Percentiles rank a stretch among this genome's conserved stretches.
These are phyloP conservation scores for Tolypocladium album DNA, from an alignment of 2,329 filamentous ascomycete genomes.

Conservation along the genomic window DNA sequence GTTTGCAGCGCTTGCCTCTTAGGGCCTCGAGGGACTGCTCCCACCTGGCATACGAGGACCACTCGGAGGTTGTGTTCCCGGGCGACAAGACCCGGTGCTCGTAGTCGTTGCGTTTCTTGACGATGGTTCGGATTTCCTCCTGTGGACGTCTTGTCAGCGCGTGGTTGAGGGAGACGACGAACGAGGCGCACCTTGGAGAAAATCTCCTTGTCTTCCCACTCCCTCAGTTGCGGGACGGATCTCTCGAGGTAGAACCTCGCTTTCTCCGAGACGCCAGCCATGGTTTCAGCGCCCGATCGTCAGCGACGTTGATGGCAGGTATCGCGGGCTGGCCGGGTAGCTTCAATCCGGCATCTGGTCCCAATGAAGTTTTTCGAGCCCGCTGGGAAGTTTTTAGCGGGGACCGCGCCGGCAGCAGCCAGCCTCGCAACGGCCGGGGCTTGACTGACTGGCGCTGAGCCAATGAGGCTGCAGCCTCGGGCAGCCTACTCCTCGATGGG, in stretches of 20 bases:
- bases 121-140: conserved; percentile 84
- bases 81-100: conserved; percentile 84
- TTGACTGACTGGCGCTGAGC: not conserved
- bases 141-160: conserved; percentile 21
- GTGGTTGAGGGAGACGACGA: conserved; percentile 2
- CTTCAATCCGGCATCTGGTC: not conserved
- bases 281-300: conserved; percentile 22
- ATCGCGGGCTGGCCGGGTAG: not conserved
- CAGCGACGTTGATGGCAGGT: not conserved
- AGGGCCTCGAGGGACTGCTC: conserved; percentile 62
- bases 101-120: conserved; percentile 83
- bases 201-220: conserved; percentile 84
- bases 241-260: conserved; percentile 92
- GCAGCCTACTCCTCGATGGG: too few relatives aligned
- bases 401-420: not conserved
- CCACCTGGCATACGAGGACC: conserved; percentile 71
- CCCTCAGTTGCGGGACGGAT: conserved; percentile 81
- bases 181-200: conserved; percentile 57
- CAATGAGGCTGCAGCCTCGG: not conserved
- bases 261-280: conserved; percentile 84
- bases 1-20: conserved; percentile 70
- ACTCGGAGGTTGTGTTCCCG: conserved; percentile 66
- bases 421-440: not conserved
- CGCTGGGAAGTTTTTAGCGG: conserved; percentile 14
- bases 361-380: conserved; percentile 12